These are phyloP conservation scores for Pholiota adiposa DNA, from an alignment of 1,284 basidiomycete genomes.

Conservation along the genomic window DNA sequence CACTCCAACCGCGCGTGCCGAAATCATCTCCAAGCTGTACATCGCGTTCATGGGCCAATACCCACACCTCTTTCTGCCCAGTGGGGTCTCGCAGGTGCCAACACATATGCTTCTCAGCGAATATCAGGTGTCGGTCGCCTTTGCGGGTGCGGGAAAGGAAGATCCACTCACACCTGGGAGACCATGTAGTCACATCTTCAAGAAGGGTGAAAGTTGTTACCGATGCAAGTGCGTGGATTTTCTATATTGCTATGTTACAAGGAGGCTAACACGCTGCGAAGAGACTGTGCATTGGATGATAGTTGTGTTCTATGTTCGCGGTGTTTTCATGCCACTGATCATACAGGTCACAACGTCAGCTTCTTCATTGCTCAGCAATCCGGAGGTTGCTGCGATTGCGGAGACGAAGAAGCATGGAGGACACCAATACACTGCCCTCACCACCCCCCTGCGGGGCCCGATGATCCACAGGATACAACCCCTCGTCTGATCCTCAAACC, in stretches of 20 bases:
- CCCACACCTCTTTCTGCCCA: slow-evolving; percentile 68
- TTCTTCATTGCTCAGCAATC: slow-evolving; percentile 92
- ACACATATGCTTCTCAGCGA: slow-evolving; percentile 66
- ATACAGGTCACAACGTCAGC: slow-evolving; percentile 85
- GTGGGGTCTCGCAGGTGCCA: slow-evolving; percentile 61
- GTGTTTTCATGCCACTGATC: slow-evolving; percentile 87
- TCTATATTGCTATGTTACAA: neutral
- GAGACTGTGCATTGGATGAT: slow-evolving; percentile 89
- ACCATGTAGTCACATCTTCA: slow-evolving; percentile 78
- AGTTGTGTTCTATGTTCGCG: slow-evolving; percentile 87
- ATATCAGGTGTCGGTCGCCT: slow-evolving; percentile 61
- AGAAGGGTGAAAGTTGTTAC: slow-evolving; percentile 87
- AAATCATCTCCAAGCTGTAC: slow-evolving; percentile 80
- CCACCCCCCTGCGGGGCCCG: slow-evolving; percentile 53
- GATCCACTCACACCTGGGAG: slow-evolving; percentile 65
- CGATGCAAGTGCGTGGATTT: slow-evolving; percentile 80
- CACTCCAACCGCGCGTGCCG: slow-evolving; percentile 68
- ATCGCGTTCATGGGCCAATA: slow-evolving; percentile 79
- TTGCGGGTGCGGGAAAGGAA: slow-evolving; percentile 58
- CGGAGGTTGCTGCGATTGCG: slow-evolving; percentile 92
- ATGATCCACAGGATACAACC: slow-evolving; percentile 36
- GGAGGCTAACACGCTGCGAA: slow-evolving; percentile 33
- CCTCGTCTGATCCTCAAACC: slow-evolving; percentile 36
- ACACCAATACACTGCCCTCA: slow-evolving; percentile 68
- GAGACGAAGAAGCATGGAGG: slow-evolving; percentile 88